phyloP scores from a whole-genome alignment of 768 basidiomycete genomes.

The Mycena polygramma region DNA sequence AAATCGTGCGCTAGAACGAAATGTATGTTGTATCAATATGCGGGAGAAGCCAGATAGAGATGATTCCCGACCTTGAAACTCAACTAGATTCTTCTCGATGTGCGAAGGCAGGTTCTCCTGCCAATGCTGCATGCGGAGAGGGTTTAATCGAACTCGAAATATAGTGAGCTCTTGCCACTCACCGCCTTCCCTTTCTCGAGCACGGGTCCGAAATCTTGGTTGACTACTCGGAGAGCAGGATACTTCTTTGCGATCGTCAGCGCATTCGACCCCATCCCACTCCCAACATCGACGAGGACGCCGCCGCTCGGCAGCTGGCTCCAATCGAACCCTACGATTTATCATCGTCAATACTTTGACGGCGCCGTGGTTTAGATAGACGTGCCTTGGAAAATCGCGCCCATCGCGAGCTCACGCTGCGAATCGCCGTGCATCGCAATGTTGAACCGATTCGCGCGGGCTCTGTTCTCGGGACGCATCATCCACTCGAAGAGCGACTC shows the following conservation, averaged over 20 bases:
- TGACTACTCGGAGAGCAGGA: constrained; percentile 5
- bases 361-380: too few relatives aligned
- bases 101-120: background rate
- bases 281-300: constrained; percentile 42
- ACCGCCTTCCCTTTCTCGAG: constrained; percentile 7
- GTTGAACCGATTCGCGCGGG: constrained; percentile 2
- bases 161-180: background rate
- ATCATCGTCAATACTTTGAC: background rate
- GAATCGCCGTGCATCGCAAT: constrained; percentile 9
- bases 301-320: constrained; percentile 33
- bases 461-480: constrained; percentile 12
- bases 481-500: constrained; percentile 7
- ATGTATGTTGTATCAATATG: background rate
- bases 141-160: background rate
- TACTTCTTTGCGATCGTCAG: constrained; percentile 3
- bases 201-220: constrained; percentile 6
- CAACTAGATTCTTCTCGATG: constrained; percentile 2
- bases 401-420: background rate
- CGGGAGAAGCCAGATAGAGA: background rate
- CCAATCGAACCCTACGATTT: constrained; percentile 38
- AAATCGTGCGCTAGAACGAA: constrained; percentile 10
- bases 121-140: background rate
- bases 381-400: constrained; percentile 8
- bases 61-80: constrained; percentile 5
- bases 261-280: constrained; percentile 4